A percentile compares a stretch with the other conserved stretches of the same genome.
These are phyloP conservation scores for Ogataea polymorpha DNA, from an alignment of 805 yeast genomes.

Conservation along the genomic window DNA sequence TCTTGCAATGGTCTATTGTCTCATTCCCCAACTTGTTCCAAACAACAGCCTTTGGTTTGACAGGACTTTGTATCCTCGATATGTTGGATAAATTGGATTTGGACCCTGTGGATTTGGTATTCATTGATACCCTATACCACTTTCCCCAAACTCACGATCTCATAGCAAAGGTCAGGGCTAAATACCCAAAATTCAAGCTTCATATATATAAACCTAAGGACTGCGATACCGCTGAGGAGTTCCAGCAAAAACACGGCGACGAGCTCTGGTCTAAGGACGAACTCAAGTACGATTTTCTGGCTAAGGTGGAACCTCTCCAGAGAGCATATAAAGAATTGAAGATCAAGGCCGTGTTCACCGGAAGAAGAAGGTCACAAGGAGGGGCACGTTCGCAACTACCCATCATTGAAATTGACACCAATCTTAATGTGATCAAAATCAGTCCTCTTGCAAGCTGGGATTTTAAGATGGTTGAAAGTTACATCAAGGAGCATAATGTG, in stretches of 20 bases:
- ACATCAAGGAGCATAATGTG: conserved; percentile 66
- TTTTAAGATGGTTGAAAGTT: conserved; percentile 65
- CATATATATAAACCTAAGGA: conserved; percentile 68
- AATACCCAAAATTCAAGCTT: conserved; percentile 53
- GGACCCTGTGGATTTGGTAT: conserved; percentile 66
- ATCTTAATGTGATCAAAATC: conserved; percentile 72
- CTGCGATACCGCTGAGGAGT: conserved; percentile 56
- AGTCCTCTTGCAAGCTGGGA: conserved; percentile 87
- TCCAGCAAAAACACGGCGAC: conserved; percentile 66
- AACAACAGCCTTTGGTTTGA: conserved; percentile 92
- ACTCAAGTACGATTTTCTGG: conserved; percentile 74
- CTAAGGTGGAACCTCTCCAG: conserved; percentile 89
- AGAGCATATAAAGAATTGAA: conserved; percentile 72
- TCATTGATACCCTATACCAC: conserved; percentile 88
- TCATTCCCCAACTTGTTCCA: conserved; percentile 83
- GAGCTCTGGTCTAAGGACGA: conserved; percentile 83
- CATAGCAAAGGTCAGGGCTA: conserved; percentile 52
- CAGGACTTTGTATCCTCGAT: conserved; percentile 86
- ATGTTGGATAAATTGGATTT: conserved; percentile 57
- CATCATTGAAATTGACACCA: conserved; percentile 71
- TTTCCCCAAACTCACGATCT: conserved; percentile 90
- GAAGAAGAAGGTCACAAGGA: conserved; percentile 88
- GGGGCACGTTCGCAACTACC: conserved; percentile 71
- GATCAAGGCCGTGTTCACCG: conserved; percentile 87
- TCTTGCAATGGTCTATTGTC: conserved; percentile 76